Base-by-base conservation (phyloP, 768 basidiomycete species). In the Peribolospora kevripleyi region DNA sequence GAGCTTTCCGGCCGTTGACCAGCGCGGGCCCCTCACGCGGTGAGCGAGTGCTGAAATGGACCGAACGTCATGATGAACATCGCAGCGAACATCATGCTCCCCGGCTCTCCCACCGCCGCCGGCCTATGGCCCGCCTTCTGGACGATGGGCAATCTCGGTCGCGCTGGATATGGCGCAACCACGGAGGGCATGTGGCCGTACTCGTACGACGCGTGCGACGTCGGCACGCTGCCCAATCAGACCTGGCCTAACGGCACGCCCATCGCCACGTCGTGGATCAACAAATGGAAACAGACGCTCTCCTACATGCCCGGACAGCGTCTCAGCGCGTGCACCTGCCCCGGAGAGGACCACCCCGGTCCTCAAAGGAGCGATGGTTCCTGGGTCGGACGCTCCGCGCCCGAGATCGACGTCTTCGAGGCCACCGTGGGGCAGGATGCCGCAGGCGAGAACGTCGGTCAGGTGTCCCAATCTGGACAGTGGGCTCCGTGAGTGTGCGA, bases 371-470 rank as follows among this genome's bases (percentile, higher is more conserved):
- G 67, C 39, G 70, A 68, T 11, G 77, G 52, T 37, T 46, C 52
- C 5, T 53, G 42, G 42, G 59, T 63, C 11, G 71, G 79, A 14
- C 77, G 90, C 52, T 78, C 78, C 41, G 84, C 81, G 1, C 90
- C 91, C 2, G 91, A 97, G 70, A 86, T 95, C 61, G 90, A 95
- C 67, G 73, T 97, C 57, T 64, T 91, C 56, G 90, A 97, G 70
- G 78, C 85, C 0, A 81, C 87, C 65, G 69, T 80, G 56, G 71
- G 86, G 61, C 61, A 72, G 48, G 25, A 25, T 25, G 25, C 25
- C 25, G 25, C 57, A 53, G 54, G 56, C 67, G 4, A 73, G 75
- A 61, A 62, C 69, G 56, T 50, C 64, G 83, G 76, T 46, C 71
- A 80, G 60, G 81, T 80, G 1, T 85, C 84, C 2, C 87, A 90